Conservation (phyloP, 2,329 filamentous ascomycete genomes). For the Didymosphaeria variabile region DNA sequence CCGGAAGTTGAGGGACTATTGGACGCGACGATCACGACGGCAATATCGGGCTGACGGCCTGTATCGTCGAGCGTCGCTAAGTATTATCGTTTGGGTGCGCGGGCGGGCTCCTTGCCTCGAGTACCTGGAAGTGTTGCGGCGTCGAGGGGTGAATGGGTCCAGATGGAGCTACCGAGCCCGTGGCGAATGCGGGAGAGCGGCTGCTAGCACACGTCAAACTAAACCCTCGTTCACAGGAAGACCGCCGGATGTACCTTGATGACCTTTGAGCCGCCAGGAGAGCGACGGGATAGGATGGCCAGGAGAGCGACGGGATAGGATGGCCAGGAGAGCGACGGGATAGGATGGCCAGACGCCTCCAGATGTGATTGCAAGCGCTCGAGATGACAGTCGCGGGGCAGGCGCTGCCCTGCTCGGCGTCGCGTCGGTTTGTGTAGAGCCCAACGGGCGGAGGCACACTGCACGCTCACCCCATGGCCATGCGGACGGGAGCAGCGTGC, state of each 20-base stretch:
- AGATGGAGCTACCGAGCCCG: slow-evolving; percentile 8
- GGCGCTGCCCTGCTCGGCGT: not conserved
- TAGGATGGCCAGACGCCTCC: not conserved
- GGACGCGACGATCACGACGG: slow-evolving; percentile 1
- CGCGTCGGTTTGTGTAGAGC: not conserved
- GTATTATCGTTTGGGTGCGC: not conserved
- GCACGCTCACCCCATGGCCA: slow-evolving; percentile 10
- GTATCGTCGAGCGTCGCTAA: not conserved
- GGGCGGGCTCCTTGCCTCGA: slow-evolving; percentile 7
- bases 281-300: too few relatives aligned
- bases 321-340: not conserved
- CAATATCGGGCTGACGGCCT: not conserved
- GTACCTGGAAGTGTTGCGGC: not conserved
- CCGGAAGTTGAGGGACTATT: not conserved
- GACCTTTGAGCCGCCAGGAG: too few relatives aligned
- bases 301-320: too few relatives aligned
- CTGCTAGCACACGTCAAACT: slow-evolving; percentile 8
- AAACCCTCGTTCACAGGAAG: not conserved
- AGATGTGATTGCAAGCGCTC: not conserved
- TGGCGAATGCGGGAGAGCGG: slow-evolving; percentile 15
- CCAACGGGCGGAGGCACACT: not conserved
- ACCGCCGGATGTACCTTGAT: too few relatives aligned
- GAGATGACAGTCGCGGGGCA: not conserved
- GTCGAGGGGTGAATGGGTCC: not conserved
- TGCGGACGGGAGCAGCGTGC: slow-evolving; percentile 17